Base-by-base conservation (phyloP, 2,329 filamentous ascomycete genomes). In the Didymella exigua region DNA sequence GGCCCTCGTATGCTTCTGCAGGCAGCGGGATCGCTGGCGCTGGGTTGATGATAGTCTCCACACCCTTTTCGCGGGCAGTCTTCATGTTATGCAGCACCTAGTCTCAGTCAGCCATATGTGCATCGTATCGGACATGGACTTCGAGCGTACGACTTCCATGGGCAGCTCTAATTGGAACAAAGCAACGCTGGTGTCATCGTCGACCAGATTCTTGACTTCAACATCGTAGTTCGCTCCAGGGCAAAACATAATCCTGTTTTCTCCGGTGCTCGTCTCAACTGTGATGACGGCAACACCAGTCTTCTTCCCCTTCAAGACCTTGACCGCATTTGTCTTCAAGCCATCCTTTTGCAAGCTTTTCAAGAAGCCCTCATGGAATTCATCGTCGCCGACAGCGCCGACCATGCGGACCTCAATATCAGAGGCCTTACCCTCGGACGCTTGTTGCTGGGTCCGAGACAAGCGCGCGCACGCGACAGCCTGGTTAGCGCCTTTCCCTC, bases 401-500 rank as follows among this genome's bases (percentile, higher is more conserved):
- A 82, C 71, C 79, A 83, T 82, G 19, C 73, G 70, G 19, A 82
- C 79, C 31, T 76, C 70, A 27, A 80, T 73, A 62, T 72, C 70
- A 9, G 67, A 66, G 0, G 57, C 45, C 41, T 64, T 60, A 3
- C 56, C 51, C 9, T 59, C 49, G 6, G 54, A 46, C 14, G 70
- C 68, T 52, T 73, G 69, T 6, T 64, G 37, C 48, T 69, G 61
- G 2, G 78, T 79, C 24, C 89, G 84, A 1, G 90, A 95, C 45
- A 96, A 84, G 60, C 93, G 90, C 45, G 88, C 90, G 77, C 89
- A 92, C 21, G 92, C 91, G 51, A 96, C 90, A 56, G 92, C 93
- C 79, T 98, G 93, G 79, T 98, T 98, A 57, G 93, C 92, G 61
- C 93, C 93, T 78, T 99, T 99, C 53, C 95, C 93, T 67, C 93